Conservation (phyloP, 176 grass and related monocot species). For the Poa pratensis region DNA sequence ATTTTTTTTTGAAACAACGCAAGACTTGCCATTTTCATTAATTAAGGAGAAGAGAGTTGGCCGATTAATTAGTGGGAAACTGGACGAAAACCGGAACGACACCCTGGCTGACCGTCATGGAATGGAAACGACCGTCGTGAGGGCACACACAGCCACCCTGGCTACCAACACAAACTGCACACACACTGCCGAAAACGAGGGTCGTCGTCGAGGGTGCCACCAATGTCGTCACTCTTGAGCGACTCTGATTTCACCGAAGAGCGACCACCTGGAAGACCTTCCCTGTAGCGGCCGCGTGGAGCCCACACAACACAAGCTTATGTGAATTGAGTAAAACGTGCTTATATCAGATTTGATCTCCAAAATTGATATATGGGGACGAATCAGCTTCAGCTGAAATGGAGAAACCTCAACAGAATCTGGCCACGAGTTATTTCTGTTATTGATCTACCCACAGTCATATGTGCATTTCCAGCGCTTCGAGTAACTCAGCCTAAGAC, state of each 20-base stretch:
- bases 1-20: too few species aligned
- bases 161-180: background rate
- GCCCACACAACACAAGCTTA: background rate
- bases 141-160: background rate
- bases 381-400: constrained; percentile 22
- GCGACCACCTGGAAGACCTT: too few species aligned
- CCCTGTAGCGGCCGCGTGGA: too few species aligned
- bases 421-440: background rate
- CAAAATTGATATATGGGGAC: constrained; percentile 13
- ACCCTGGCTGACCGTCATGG: background rate
- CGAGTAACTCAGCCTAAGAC: background rate
- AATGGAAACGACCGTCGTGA: background rate
- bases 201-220: too few species aligned
- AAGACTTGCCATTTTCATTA: background rate
- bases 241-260: too few species aligned
- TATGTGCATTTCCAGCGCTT: background rate
- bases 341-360: constrained; percentile 32
- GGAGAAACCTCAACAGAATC: background rate
- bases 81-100: background rate
- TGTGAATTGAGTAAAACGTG: background rate
- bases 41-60: background rate
- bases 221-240: too few species aligned
- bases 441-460: constrained; percentile 7
- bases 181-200: too few species aligned
- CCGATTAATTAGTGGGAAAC: background rate